Conservation (phyloP, 2,329 filamentous ascomycete species). For the Akanthomyces lecanii region DNA sequence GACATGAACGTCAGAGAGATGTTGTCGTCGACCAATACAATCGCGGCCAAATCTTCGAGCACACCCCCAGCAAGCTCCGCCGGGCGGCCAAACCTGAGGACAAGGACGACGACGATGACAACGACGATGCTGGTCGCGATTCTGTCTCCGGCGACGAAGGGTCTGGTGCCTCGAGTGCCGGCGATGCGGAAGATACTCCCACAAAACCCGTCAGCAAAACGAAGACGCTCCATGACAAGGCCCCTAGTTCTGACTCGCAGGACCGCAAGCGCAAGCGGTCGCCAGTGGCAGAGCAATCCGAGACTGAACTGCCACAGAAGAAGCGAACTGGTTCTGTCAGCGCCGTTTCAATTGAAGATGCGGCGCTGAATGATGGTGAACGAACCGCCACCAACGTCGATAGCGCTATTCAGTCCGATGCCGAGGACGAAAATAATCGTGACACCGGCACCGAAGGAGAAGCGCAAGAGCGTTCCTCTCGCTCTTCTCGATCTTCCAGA, state of each 20-base stretch:
- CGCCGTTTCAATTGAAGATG: constrained; percentile 33
- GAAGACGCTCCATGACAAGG: constrained; percentile 21
- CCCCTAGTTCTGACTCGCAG: constrained; percentile 25
- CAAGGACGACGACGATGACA: constrained; percentile 34
- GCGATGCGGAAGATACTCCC: constrained; percentile 34
- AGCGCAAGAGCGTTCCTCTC: constrained; percentile 29
- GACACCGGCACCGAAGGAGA: constrained; percentile 30
- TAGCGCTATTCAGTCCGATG: constrained; percentile 38
- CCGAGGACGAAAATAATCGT: constrained; percentile 43
- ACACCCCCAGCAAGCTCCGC: constrained; percentile 73
- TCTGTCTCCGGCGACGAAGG: constrained; percentile 38
- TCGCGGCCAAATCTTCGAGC: constrained; percentile 53
- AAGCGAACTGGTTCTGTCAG: constrained; percentile 51
- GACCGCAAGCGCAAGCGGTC: constrained; percentile 50
- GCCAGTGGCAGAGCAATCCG: constrained; percentile 40
- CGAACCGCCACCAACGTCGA: constrained; percentile 32
- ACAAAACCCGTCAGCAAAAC: constrained; percentile 30
- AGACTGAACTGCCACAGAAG: constrained; percentile 45
- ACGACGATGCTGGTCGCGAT: constrained; percentile 23
- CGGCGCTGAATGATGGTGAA: constrained; percentile 33
- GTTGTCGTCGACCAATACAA: constrained; percentile 56
- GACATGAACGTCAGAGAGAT: constrained; percentile 58
- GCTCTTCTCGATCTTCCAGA: constrained; percentile 32
- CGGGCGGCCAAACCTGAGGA: constrained; percentile 39
- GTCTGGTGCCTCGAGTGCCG: constrained; percentile 37